Percentiles rank a stretch among this genome's conserved stretches.
Evolutionary conservation across 257 asterid species (phyloP).

Genomic region (Solanum okadae): DNA sequence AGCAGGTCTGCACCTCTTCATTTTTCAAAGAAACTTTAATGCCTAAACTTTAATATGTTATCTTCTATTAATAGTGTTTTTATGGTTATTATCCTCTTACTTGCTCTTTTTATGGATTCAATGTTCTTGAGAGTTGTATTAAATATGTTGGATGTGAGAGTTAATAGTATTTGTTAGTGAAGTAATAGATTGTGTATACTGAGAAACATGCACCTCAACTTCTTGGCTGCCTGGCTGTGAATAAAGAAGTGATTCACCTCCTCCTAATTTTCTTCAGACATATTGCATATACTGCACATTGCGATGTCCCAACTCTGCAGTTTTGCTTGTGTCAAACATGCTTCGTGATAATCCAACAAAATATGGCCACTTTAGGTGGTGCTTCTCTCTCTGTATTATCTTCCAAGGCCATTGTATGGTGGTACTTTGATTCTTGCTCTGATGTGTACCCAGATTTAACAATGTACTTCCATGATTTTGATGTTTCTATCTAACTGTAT

Average conservation of each 20-base stretch:
- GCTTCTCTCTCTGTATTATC: not conserved
- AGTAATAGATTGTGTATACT: not conserved
- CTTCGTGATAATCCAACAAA: not conserved
- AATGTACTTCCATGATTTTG: not conserved
- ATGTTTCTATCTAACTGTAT: not conserved
- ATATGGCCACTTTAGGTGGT: not conserved
- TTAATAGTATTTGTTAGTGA: not conserved
- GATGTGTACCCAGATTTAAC: not conserved
- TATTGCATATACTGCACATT: not conserved
- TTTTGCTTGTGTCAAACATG: not conserved
- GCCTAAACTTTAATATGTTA: not conserved
- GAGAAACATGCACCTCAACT: not conserved
- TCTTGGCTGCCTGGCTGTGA: not conserved
- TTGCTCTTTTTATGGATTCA: not conserved
- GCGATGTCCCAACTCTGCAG: not conserved
- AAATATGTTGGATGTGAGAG: not conserved
- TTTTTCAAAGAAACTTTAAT: not conserved
- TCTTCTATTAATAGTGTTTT: not conserved
- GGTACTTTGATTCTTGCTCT: not conserved
- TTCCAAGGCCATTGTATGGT: not conserved
- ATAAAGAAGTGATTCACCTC: not conserved
- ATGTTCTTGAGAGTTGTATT: not conserved
- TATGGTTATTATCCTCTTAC: not conserved
- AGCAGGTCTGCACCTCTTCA: conserved; percentile 49
- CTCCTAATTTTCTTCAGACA: not conserved